phyloP scores from a whole-genome alignment of 2,329 filamentous ascomycete genomes.

The Mycosphaerella arachidis region DNA sequence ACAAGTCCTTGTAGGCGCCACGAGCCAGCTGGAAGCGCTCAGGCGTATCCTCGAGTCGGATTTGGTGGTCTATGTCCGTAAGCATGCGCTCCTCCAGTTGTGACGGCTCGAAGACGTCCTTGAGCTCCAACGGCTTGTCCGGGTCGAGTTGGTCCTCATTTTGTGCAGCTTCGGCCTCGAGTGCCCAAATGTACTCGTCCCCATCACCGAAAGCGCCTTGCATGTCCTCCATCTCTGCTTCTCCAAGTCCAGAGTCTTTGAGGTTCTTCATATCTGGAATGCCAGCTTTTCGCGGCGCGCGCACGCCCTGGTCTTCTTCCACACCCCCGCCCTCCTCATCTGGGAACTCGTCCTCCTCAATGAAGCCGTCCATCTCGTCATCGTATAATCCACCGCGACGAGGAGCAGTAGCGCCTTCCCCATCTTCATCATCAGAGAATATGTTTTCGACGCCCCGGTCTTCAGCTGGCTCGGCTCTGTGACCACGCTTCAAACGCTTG shows the following conservation, averaged over 20 bases:
- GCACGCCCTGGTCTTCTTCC: conserved; percentile 83
- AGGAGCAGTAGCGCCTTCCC: conserved; percentile 46
- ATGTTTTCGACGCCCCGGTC: conserved; percentile 81
- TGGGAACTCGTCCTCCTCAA: conserved; percentile 89
- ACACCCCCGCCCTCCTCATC: conserved; percentile 75
- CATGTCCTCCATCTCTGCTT: conserved; percentile 92
- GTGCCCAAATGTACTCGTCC: conserved; percentile 90
- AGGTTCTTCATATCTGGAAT: conserved; percentile 69
- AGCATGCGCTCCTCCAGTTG: conserved; percentile 91
- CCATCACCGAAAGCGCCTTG: conserved; percentile 93
- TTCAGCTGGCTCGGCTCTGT: conserved; percentile 64
- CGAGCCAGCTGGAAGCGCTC: conserved; percentile 92
- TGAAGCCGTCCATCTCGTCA: conserved; percentile 88
- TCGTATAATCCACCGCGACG: conserved; percentile 49
- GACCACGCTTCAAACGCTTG: conserved; percentile 92
- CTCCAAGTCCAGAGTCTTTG: conserved; percentile 64
- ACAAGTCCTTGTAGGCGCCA: conserved; percentile 71
- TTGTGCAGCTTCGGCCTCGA: conserved; percentile 82
- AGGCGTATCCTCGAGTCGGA: conserved; percentile 82
- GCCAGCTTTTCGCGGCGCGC: conserved; percentile 68
- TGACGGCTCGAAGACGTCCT: conserved; percentile 96
- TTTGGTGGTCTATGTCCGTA: conserved; percentile 90
- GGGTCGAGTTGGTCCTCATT: conserved; percentile 71
- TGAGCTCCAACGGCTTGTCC: conserved; percentile 82
- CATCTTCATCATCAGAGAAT: conserved; percentile 82